phyloP scores from a whole-genome alignment of 1,284 basidiomycete species.

The Fomitopsis pinicola region DNA sequence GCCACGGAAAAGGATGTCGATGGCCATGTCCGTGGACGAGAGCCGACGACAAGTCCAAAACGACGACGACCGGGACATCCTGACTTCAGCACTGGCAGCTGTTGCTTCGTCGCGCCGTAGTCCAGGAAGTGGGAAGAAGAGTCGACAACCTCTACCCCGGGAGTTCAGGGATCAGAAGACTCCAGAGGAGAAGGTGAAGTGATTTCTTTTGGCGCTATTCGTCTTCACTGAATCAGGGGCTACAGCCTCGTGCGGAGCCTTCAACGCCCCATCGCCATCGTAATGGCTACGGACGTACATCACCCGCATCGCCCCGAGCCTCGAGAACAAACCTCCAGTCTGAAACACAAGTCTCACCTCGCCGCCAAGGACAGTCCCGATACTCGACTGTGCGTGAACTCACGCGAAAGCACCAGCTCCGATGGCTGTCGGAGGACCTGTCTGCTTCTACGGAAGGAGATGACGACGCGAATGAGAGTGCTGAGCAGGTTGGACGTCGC shows the following conservation, averaged over 20 bases:
- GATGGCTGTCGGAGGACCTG: constrained; percentile 43
- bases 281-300: constrained; percentile 16
- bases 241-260: constrained; percentile 15
- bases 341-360: constrained; percentile 26
- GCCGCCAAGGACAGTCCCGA: constrained; percentile 29
- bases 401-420: constrained; percentile 43
- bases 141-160: constrained; percentile 53
- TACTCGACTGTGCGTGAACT: constrained; percentile 44
- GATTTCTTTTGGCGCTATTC: constrained; percentile 10
- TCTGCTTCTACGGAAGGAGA: constrained; percentile 26
- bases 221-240: constrained; percentile 8
- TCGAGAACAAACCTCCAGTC: constrained; percentile 7
- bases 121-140: constrained; percentile 39
- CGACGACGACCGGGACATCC: constrained; percentile 34
- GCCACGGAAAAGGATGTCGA: constrained; percentile 41
- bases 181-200: constrained; percentile 41
- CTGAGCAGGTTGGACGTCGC: constrained; percentile 24
- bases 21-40: constrained; percentile 24
- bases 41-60: constrained; percentile 21
- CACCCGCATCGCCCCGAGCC: constrained; percentile 20
- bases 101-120: constrained; percentile 51
- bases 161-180: constrained; percentile 50
- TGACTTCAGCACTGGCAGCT: constrained; percentile 55
- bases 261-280: constrained; percentile 20
- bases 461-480: constrained; percentile 20